Percentiles rank a stretch among this genome's conserved stretches.
These are phyloP conservation scores for Trypanosoma conorhini DNA, from an alignment of 208 protist species.

Conservation along the genomic window DNA sequence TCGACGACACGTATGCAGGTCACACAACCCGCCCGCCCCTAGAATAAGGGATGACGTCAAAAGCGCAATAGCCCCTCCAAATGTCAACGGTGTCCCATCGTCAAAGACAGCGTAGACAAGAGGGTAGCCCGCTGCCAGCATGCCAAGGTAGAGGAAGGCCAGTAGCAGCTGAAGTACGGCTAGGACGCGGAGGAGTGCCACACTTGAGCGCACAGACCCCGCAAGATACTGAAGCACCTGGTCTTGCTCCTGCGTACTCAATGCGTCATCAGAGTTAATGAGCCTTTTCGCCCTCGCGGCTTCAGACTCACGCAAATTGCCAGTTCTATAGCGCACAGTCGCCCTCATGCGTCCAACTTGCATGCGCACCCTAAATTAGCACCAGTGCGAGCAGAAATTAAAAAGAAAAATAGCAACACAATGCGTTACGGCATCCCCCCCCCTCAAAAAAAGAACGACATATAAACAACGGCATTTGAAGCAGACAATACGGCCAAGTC, in stretches of 20 bases:
- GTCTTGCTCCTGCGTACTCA: conserved; percentile 72
- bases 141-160: conserved; percentile 45
- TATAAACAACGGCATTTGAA: too few relatives aligned
- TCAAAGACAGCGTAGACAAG: conserved; percentile 42
- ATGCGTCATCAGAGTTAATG: conserved; percentile 45
- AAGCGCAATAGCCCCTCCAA: conserved; percentile 25
- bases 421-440: too few relatives aligned
- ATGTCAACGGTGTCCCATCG: conserved; percentile 17
- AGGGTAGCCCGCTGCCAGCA: conserved; percentile 48
- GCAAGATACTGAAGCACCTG: conserved; percentile 68
- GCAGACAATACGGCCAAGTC: background rate
- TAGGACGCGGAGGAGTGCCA: conserved; percentile 41
- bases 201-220: conserved; percentile 36
- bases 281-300: conserved; percentile 33
- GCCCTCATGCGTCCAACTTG: conserved; percentile 3
- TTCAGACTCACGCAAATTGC: conserved; percentile 24
- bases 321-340: conserved; percentile 54
- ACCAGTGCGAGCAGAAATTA: background rate
- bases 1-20: conserved; percentile 26
- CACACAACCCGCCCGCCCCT: conserved; percentile 28
- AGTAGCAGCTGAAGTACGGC: conserved; percentile 57
- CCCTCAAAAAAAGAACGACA: too few relatives aligned
- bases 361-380: background rate
- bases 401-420: background rate
- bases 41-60: conserved; percentile 27